Percentiles rank a stretch among this genome's conserved stretches.
phyloP scores from a whole-genome alignment of 2,329 filamentous ascomycete genomes.

The Monosporascus sp. region DNA sequence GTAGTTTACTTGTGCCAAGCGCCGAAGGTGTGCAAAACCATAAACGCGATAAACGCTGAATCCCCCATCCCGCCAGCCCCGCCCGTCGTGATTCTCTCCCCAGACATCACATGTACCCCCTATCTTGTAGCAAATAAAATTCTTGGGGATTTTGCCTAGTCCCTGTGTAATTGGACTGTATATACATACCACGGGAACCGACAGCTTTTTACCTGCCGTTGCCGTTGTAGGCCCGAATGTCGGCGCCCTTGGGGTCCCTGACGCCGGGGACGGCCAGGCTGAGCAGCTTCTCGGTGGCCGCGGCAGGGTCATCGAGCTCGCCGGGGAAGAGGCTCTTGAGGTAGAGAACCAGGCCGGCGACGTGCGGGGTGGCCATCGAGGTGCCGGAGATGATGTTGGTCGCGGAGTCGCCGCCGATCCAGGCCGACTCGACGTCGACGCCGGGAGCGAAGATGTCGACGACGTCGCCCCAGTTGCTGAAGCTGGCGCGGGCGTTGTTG shows the following conservation, averaged over 20 bases:
- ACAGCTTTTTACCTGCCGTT: background rate
- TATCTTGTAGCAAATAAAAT: too few species aligned
- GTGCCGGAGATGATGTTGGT: slow-evolving; percentile 39
- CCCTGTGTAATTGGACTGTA: too few species aligned
- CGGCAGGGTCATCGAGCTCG: slow-evolving; percentile 1
- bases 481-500: slow-evolving; percentile 30
- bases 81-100: too few species aligned
- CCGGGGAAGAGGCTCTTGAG: slow-evolving; percentile 18
- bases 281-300: slow-evolving; percentile 7
- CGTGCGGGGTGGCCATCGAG: slow-evolving; percentile 48
- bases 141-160: too few species aligned
- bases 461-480: slow-evolving; percentile 42
- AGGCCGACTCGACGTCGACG: slow-evolving; percentile 35
- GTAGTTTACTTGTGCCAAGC: too few species aligned
- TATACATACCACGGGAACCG: too few species aligned
- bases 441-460: slow-evolving; percentile 39
- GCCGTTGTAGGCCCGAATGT: slow-evolving; percentile 16
- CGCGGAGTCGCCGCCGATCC: slow-evolving; percentile 31
- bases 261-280: slow-evolving; percentile 4
- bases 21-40: too few species aligned
- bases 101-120: too few species aligned
- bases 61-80: too few species aligned
- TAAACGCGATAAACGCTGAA: too few species aligned
- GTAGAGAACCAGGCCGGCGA: slow-evolving; percentile 48
- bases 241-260: slow-evolving; percentile 2